phyloP scores from a whole-genome alignment of 768 basidiomycete species.

The Rhizopogon vulgaris region DNA sequence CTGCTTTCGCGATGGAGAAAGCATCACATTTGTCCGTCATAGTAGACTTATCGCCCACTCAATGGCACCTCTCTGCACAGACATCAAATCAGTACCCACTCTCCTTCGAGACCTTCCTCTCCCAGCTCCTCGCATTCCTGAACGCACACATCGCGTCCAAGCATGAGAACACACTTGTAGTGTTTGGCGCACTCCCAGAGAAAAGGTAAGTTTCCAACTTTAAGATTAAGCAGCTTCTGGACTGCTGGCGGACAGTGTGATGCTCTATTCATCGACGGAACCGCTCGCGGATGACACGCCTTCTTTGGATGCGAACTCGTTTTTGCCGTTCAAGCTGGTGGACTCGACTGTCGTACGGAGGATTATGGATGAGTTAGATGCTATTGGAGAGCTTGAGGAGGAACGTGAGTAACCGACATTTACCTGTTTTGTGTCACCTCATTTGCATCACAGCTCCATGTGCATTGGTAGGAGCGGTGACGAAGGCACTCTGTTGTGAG shows the following conservation, averaged over 20 bases:
- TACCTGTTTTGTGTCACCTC: neutral
- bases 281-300: constrained; percentile 29
- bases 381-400: constrained; percentile 40
- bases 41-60: constrained; percentile 77
- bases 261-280: constrained; percentile 72
- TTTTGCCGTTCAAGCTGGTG: constrained; percentile 76
- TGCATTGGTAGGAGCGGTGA: constrained; percentile 82
- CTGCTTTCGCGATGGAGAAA: constrained; percentile 31
- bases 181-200: constrained; percentile 83
- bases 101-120: constrained; percentile 65
- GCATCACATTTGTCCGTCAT: constrained; percentile 74
- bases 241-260: constrained; percentile 38
- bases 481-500: constrained; percentile 89
- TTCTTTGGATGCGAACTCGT: constrained; percentile 68
- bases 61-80: constrained; percentile 73
- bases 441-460: constrained; percentile 39
- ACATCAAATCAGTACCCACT: constrained; percentile 46
- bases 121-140: constrained; percentile 83
- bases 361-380: constrained; percentile 58
- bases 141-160: constrained; percentile 89
- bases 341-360: constrained; percentile 59
- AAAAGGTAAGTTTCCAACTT: constrained; percentile 55
- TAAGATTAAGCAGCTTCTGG: neutral
- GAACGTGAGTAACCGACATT: constrained; percentile 42
- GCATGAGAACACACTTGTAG: constrained; percentile 89